These are phyloP conservation scores for Paspalum notatum DNA, from an alignment of 176 grass and related monocot genomes.

Conservation along the genomic window DNA sequence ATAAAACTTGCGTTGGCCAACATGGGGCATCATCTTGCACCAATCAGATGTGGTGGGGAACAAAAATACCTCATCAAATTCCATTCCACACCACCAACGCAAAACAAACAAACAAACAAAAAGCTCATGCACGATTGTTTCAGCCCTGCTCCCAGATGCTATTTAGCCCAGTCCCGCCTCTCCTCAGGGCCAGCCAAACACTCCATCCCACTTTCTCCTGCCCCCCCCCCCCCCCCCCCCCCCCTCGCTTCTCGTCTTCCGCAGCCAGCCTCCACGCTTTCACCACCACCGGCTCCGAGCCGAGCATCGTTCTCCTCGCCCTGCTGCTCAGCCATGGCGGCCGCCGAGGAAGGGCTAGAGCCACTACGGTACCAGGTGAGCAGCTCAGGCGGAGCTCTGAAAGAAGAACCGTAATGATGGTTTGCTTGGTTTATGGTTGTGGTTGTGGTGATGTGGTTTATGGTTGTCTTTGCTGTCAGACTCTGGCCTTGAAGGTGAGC, in stretches of 20 bases:
- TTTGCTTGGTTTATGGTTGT: not conserved
- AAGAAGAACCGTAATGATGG: no score
- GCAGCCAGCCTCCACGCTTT: conserved; percentile 5
- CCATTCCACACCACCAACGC: conserved; percentile 18
- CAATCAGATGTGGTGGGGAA: conserved; percentile 11
- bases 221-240: no score
- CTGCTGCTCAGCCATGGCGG: conserved; percentile 57
- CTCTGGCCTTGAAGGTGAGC: conserved; percentile 79
- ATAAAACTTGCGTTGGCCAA: not conserved
- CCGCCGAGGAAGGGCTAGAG: conserved; percentile 56
- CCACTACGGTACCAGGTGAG: conserved; percentile 85
- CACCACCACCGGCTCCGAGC: conserved; percentile 3
- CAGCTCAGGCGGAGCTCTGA: not conserved
- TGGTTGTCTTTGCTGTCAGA: conserved; percentile 42
- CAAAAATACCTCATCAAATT: conserved; percentile 34
- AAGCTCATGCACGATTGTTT: conserved; percentile 1
- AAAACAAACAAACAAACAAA: not conserved
- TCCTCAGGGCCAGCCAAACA: conserved; percentile 44
- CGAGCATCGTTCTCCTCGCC: not conserved
- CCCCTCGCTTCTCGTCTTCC: not conserved
- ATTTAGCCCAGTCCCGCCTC: conserved; percentile 32
- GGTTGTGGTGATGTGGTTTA: not conserved
- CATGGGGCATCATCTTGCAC: conserved; percentile 36
- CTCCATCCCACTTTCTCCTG: conserved; percentile 40
- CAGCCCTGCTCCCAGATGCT: conserved; percentile 35